Percentiles rank a stretch among this genome's conserved stretches.
Conservation (phyloP, 148 eudicot genomes). For the Pouteria glomerata region DNA sequence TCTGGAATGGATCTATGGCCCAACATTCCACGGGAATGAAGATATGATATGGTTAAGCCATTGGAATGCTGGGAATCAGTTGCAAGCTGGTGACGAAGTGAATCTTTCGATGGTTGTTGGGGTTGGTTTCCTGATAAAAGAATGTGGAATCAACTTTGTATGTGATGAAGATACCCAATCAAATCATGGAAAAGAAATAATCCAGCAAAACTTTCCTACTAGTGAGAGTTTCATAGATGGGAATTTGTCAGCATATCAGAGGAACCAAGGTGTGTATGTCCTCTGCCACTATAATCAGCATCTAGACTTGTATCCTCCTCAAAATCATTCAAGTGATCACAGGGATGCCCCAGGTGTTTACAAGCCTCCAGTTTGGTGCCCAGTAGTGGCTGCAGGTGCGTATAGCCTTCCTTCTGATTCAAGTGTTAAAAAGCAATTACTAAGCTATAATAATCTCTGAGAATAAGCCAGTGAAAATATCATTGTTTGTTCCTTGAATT, state of each 20-base stretch:
- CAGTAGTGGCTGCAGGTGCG: not conserved
- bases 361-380: not conserved
- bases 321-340: not conserved
- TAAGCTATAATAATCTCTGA: not conserved
- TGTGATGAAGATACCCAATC: not conserved
- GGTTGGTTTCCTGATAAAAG: slow-evolving; percentile 1
- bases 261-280: not conserved
- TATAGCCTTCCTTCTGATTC: not conserved
- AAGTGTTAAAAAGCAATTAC: not conserved
- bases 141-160: not conserved
- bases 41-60: slow-evolving; percentile 10
- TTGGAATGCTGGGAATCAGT: slow-evolving; percentile 5
- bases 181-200: not conserved
- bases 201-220: not conserved
- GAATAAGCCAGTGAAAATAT: not conserved
- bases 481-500: not conserved
- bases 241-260: slow-evolving; percentile 4
- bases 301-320: not conserved
- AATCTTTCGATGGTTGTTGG: slow-evolving; percentile 6
- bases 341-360: not conserved
- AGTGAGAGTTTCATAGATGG: not conserved
- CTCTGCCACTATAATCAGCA: slow-evolving; percentile 4
- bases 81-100: slow-evolving; percentile 8
- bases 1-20: slow-evolving; percentile 13
- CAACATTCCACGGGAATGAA: not conserved